Base-by-base conservation (phyloP, 345 rosid species). In the Pistacia vera region DNA sequence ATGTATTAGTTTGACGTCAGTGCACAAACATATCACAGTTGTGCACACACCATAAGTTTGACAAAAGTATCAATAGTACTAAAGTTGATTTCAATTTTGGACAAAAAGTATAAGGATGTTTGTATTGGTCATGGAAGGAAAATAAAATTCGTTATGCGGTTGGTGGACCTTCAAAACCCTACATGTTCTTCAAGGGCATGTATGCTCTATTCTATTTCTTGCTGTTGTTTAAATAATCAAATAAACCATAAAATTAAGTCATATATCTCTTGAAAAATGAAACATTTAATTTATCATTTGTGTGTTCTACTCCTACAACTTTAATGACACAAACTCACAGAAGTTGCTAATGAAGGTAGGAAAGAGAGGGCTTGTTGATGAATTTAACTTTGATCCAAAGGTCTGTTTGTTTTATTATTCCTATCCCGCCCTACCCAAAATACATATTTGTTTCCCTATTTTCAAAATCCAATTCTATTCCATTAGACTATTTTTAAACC, bases 351-450 rank as follows among this genome's bases (percentile, higher is more conserved):
- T 60, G 8, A 78, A 65, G 3, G 77, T 79, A 0, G 49, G 2
- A 17, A 14, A 63, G 30, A 70, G 4, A 2, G 78, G 72, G 41
- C 8, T n/a, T 2, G 30, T 1, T 0, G 78, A 82, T 4, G 35
- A 51, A 74, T 87, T 89, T 63, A 74, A 77, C 77, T 86, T 88
- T 2, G 86, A 91, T 77, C 88, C 92, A 4, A 86, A 25, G 25
- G 25, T 25, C 25, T 25, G 25, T 25, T 25, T 25, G 25, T 25
- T 25, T 25, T 25, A 25, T 25, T 25, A 25, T 25, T 25, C 25
- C 25, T 25, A 25, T 25, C 25, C 1, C 25, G 25, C 25, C 25
- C 25, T 25, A 25, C 25, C 25, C 25, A 25, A 25, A 25, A 25
- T 25, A 25, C 25, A 25, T 25, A 25, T 25, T 25, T 25, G 25